Percentiles rank a stretch among this genome's conserved stretches.
Conservation (phyloP, 1,139 yeast species). For the Candida albicans region DNA sequence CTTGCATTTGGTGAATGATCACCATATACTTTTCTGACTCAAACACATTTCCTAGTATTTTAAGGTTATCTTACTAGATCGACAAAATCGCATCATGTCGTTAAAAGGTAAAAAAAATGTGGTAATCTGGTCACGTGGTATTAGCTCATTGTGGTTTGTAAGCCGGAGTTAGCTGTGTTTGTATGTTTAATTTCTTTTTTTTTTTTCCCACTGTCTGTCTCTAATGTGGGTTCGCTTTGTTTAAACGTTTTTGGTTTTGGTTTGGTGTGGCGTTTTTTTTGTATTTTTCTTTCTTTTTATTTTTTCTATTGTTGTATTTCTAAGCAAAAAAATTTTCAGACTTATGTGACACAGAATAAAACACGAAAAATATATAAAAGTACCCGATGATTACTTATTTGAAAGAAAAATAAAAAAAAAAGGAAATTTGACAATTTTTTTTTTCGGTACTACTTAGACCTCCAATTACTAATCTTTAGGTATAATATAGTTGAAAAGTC, state of each 20-base stretch:
- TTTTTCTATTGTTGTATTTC: background rate
- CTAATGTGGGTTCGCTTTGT: no score
- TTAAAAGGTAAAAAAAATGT: no score
- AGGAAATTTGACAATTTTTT: no score
- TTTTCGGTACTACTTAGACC: background rate
- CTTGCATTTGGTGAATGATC: no score
- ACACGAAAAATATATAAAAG: background rate
- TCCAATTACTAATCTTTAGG: background rate
- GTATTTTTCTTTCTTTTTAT: constrained; percentile 1
- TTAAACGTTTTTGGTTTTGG: no score
- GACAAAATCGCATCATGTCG: no score
- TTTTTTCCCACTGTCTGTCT: background rate
- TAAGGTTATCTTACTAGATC: no score
- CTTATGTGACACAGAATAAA: background rate
- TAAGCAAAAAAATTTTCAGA: background rate
- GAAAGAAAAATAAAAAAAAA: no score
- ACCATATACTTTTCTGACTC: background rate
- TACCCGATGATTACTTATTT: no score
- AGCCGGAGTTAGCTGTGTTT: no score
- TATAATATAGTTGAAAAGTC: constrained; percentile 11
- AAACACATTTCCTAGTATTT: no score
- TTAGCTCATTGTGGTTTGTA: constrained; percentile 1
- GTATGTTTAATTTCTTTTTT: background rate
- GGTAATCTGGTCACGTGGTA: constrained; percentile 1
- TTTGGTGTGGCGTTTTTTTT: background rate